A percentile compares a stretch with the other conserved stretches of the same genome.
Evolutionary conservation across 768 basidiomycete species (phyloP).

Genomic region (Candolleomyces efflorescens): DNA sequence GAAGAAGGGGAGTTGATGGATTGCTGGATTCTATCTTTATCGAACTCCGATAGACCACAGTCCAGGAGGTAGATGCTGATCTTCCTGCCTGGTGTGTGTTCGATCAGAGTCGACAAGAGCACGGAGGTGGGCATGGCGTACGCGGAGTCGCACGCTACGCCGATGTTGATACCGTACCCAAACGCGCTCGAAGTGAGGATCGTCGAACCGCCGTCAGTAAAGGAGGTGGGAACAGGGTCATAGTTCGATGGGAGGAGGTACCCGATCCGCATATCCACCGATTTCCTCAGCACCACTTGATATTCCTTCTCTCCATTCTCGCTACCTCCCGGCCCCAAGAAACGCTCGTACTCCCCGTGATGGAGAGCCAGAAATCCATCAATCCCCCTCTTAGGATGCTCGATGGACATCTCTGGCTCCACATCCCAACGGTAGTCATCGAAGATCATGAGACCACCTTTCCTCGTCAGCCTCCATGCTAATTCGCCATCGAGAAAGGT

Average conservation of each 20-base stretch:
- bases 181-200: slow-evolving; percentile 18
- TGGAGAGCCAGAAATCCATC: slow-evolving; percentile 53
- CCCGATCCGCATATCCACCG: slow-evolving; percentile 47
- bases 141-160: slow-evolving; percentile 34
- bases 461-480: slow-evolving; percentile 49
- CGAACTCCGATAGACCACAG: slow-evolving; percentile 35
- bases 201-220: neutral
- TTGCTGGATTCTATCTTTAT: slow-evolving; percentile 26
- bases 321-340: slow-evolving; percentile 23
- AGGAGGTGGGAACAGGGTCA: neutral
- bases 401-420: slow-evolving; percentile 41
- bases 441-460: slow-evolving; percentile 49
- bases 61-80: slow-evolving; percentile 49
- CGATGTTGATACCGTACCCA: slow-evolving; percentile 47
- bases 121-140: slow-evolving; percentile 49
- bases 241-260: slow-evolving; percentile 29
- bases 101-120: slow-evolving; percentile 37
- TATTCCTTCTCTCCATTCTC: slow-evolving; percentile 24
- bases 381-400: slow-evolving; percentile 54
- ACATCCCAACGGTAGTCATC: slow-evolving; percentile 55
- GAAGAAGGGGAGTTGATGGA: slow-evolving; percentile 19
- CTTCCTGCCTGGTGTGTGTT: slow-evolving; percentile 27
- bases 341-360: slow-evolving; percentile 38
- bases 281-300: slow-evolving; percentile 52
- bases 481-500: slow-evolving; percentile 59